Evolutionary conservation across 345 rosid species (phyloP).

Genomic region (Arabidopsis thaliana): TAIR10.1 NC_003076.8:1233501-1234000

Average conservation of each 20-base stretch:
- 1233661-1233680: constrained; percentile 37
- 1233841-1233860: constrained; percentile 33
- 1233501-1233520: background rate
- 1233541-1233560: constrained; percentile 50
- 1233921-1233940: background rate
- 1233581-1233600: constrained; percentile 38
- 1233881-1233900: background rate
- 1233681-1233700: constrained; percentile 34
- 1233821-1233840: constrained; percentile 38
- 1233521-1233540: constrained; percentile 48
- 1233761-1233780: constrained; percentile 44
- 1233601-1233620: constrained; percentile 49
- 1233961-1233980: too few relatives aligned
- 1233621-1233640: constrained; percentile 26
- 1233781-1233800: constrained; percentile 47
- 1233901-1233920: background rate
- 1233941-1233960: too few relatives aligned
- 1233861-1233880: background rate
- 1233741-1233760: constrained; percentile 57
- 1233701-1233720: constrained; percentile 51
- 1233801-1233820: constrained; percentile 39
- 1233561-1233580: constrained; percentile 42
- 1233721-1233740: constrained; percentile 71
- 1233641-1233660: constrained; percentile 36
- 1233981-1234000: too few relatives aligned